Conservation (phyloP, 257 asterid genomes). For the Nicotiana undulata region DNA sequence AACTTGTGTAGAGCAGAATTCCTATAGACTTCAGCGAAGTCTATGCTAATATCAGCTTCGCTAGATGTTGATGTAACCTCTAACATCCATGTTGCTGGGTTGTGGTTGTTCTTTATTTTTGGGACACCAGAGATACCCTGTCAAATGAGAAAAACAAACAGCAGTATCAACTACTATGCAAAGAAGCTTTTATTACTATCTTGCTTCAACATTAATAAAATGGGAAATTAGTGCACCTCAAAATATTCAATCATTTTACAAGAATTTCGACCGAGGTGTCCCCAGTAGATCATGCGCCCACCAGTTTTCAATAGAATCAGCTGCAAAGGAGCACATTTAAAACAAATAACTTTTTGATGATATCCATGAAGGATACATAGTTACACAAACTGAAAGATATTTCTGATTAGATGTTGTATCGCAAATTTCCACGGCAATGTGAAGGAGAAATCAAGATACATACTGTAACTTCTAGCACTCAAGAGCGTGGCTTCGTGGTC, state of each 20-base stretch:
- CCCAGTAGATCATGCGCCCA: slow-evolving; percentile 48
- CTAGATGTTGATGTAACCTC: slow-evolving; percentile 52
- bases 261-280: slow-evolving; percentile 50
- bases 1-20: slow-evolving; percentile 38
- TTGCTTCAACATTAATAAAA: not conserved
- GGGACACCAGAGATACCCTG: slow-evolving; percentile 44
- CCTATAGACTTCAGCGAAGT: slow-evolving; percentile 48
- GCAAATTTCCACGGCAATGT: not conserved
- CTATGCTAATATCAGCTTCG: slow-evolving; percentile 47
- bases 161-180: not conserved
- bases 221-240: slow-evolving; percentile 34
- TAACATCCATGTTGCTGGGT: slow-evolving; percentile 68
- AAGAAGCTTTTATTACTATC: not conserved
- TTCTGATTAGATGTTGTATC: not conserved
- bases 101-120: slow-evolving; percentile 35
- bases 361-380: not conserved
- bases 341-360: not conserved
- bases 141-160: not conserved
- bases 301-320: slow-evolving; percentile 44
- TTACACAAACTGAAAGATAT: not conserved
- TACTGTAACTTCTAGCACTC: not conserved
- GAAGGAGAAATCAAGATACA: not conserved
- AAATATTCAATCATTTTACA: slow-evolving; percentile 42
- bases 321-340: slow-evolving; percentile 18
- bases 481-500: no score